Percentiles rank a stretch among this genome's conserved stretches.
Conservation (phyloP, 192 early-diverging fungal species). For the Coemansia sp. region DNA sequence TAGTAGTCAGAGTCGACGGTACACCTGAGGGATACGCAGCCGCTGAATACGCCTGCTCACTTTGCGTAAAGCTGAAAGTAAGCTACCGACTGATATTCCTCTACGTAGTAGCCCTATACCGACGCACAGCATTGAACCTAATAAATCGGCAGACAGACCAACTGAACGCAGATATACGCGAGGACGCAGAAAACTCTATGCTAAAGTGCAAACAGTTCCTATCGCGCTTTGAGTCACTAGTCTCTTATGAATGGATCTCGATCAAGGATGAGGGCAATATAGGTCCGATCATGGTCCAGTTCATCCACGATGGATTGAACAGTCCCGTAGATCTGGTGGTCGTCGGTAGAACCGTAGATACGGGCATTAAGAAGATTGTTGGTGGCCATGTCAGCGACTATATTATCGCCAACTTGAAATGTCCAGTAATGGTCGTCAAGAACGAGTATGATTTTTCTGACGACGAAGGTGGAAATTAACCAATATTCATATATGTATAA, state of each 20-base stretch:
- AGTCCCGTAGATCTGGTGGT: constrained; percentile 48
- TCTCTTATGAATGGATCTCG: constrained; percentile 56
- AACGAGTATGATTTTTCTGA: constrained; percentile 54
- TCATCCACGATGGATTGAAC: constrained; percentile 41
- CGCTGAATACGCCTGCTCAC: constrained; percentile 51
- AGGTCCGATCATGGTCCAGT: constrained; percentile 44
- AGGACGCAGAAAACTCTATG: constrained; percentile 52
- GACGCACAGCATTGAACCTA: constrained; percentile 33
- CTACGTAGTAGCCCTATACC: constrained; percentile 53
- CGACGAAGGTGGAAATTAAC: constrained; percentile 23
- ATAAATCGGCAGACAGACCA: constrained; percentile 56
- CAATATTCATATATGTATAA: not conserved
- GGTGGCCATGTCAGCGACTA: constrained; percentile 50
- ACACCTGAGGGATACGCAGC: constrained; percentile 49
- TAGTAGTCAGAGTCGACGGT: constrained; percentile 49
- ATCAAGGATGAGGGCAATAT: constrained; percentile 53
- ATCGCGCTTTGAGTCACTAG: constrained; percentile 53
- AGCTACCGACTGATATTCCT: constrained; percentile 54
- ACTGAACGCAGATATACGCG: constrained; percentile 54
- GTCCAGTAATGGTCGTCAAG: constrained; percentile 57
- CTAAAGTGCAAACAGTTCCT: constrained; percentile 53
- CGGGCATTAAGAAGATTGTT: constrained; percentile 41
- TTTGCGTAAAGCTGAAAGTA: constrained; percentile 55
- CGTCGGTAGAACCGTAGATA: constrained; percentile 27
- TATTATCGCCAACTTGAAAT: constrained; percentile 29